Evolutionary conservation across 192 early-diverging fungal genomes (phyloP), one percentile per base, ranked within the genome.

Genomic region (Backusella parvicylindrica): DNA sequence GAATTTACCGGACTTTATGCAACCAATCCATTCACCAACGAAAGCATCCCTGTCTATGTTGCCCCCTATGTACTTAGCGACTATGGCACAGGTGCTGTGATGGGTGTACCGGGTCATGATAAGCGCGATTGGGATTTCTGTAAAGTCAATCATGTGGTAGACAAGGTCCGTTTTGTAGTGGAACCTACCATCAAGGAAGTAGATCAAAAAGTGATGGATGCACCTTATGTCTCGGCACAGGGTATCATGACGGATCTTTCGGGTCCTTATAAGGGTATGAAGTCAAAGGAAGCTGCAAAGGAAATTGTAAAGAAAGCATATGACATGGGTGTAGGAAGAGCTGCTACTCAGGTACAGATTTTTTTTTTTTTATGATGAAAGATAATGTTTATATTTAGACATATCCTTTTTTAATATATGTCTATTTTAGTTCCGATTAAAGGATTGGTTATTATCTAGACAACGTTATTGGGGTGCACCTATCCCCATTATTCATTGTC

Each of bases 391-490:
- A 70, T 30, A 33, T n/a, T 32, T 30, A 35, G 5, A 35, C 8
- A 0, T 21, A 6, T 50, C 6, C 6, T 21, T 50, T 1, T 6
- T 50, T 1, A 50, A n/a, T n/a, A 8, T 28, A 3, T 35, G 9
- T 68, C 16, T 7, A n/a, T 56, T 85, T 3, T 86, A 91, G 78
- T 98, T 91, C 78, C 87, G 92, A 2, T 83, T 99, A 47, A 90
- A 96, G 30, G 97, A 99, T 82, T 99, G 97, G 97, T 86, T 98
- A 1, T 77, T 99, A 11, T 99, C 97, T 5, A 88, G 97, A 32
- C 96, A 99, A 81, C 87, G 97, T 30, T 94, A 94, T 73, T 99
- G 97, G 97, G 97, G 97, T 11, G 94, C 97, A 21, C 97, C 97
- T 16, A 95, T 99, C 18, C 97, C 97, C 3, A 91, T 99, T 28